Conservation (phyloP, 2,329 filamentous ascomycete genomes). For the Monosporascus sp. region DNA sequence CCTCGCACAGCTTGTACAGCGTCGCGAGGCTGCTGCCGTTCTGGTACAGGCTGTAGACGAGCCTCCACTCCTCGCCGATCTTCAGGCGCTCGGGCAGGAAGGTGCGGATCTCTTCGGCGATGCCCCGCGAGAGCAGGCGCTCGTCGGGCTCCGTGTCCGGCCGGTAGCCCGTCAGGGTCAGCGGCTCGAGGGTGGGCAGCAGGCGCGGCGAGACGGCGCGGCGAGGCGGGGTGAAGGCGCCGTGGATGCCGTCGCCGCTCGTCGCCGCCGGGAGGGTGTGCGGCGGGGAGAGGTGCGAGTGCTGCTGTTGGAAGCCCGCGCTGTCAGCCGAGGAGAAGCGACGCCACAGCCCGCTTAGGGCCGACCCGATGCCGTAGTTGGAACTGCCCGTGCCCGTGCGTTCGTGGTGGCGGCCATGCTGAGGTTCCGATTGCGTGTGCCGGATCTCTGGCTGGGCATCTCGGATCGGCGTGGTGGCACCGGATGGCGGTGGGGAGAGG, state of each 20-base stretch:
- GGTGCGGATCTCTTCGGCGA: slow-evolving; percentile 90
- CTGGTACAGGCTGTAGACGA: slow-evolving; percentile 86
- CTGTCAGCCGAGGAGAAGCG: slow-evolving; percentile 54
- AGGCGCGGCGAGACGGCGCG: slow-evolving; percentile 74
- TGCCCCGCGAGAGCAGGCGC: slow-evolving; percentile 61
- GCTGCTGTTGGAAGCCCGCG: slow-evolving; percentile 14
- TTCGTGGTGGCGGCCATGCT: slow-evolving; percentile 5
- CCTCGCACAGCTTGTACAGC: slow-evolving; percentile 73
- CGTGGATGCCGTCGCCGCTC: slow-evolving; percentile 44
- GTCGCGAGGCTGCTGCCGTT: slow-evolving; percentile 85
- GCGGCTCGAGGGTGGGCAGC: slow-evolving; percentile 79
- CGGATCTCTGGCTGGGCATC: neutral
- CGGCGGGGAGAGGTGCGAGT: slow-evolving; percentile 19
- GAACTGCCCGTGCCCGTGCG: slow-evolving; percentile 5
- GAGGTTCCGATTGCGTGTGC: neutral
- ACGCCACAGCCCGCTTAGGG: slow-evolving; percentile 55
- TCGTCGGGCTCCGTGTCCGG: slow-evolving; percentile 53
- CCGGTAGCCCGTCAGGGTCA: slow-evolving; percentile 64
- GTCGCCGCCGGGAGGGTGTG: slow-evolving; percentile 13
- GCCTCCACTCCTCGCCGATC: slow-evolving; percentile 78
- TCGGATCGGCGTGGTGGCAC: slow-evolving; percentile 16
- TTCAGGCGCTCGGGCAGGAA: slow-evolving; percentile 83
- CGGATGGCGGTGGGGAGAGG: slow-evolving; percentile 22
- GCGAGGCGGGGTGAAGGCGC: slow-evolving; percentile 54
- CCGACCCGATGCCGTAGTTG: slow-evolving; percentile 22